These are phyloP conservation scores for Ceratobasidium sp. DNA, from an alignment of 1,284 basidiomycete species.

Conservation along the genomic window DNA sequence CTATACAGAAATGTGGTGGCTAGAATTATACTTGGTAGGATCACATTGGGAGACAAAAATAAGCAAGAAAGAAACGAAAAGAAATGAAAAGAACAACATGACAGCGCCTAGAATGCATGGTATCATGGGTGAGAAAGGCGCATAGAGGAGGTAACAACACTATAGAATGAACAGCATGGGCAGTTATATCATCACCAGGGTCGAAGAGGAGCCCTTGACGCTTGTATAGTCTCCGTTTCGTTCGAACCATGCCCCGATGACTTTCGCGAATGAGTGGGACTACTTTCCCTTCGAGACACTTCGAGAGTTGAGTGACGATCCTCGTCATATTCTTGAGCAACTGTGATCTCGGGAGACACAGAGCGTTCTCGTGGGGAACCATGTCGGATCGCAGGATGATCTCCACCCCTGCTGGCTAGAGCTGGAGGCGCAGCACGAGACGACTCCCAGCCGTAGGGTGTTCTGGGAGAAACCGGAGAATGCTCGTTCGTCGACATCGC, in stretches of 20 bases:
- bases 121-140: slow-evolving; percentile 4
- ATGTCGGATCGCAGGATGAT: background rate
- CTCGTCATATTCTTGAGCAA: slow-evolving; percentile 17
- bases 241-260: slow-evolving; percentile 24
- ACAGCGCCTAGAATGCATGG: background rate
- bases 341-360: slow-evolving; percentile 30
- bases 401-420: background rate
- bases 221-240: slow-evolving; percentile 1
- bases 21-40: slow-evolving; percentile 30
- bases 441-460: slow-evolving; percentile 36
- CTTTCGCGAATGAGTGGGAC: slow-evolving; percentile 30
- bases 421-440: slow-evolving; percentile 9
- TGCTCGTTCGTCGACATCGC: slow-evolving; percentile 32
- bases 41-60: slow-evolving; percentile 23
- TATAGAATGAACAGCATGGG: background rate
- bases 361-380: slow-evolving; percentile 18
- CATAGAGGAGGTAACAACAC: slow-evolving; percentile 9
- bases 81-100: slow-evolving; percentile 10
- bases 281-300: slow-evolving; percentile 4
- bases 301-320: slow-evolving; percentile 11
- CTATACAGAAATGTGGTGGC: slow-evolving; percentile 29
- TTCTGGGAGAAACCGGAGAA: slow-evolving; percentile 29
- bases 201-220: slow-evolving; percentile 20
- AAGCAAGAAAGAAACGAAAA: slow-evolving; percentile 8
- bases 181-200: slow-evolving; percentile 27